Percentiles rank a stretch among this genome's conserved stretches.
These are phyloP conservation scores for Cyclocybe cylindracea DNA, from an alignment of 768 basidiomycete genomes.

Conservation along the genomic window DNA sequence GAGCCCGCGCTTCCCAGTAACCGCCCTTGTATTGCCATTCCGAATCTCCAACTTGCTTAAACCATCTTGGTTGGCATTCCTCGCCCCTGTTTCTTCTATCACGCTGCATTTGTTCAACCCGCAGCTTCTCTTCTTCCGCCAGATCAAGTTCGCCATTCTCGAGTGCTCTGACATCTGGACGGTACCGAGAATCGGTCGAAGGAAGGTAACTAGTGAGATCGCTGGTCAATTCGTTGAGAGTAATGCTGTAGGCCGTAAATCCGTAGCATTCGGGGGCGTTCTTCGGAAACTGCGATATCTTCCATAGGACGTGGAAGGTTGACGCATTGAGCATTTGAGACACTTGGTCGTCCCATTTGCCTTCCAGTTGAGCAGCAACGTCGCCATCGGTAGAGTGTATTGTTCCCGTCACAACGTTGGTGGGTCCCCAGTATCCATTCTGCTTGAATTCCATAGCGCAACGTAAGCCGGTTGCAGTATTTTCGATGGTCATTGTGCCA, in stretches of 20 bases:
- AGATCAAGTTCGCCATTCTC: slow-evolving; percentile 73
- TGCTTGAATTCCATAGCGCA: slow-evolving; percentile 87
- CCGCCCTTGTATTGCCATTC: slow-evolving; percentile 80
- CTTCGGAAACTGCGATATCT: slow-evolving; percentile 70
- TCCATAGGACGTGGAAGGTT: slow-evolving; percentile 78
- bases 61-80: slow-evolving; percentile 74
- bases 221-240: slow-evolving; percentile 76
- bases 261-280: slow-evolving; percentile 76
- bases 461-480: slow-evolving; percentile 50
- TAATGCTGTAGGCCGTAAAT: slow-evolving; percentile 78
- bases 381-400: slow-evolving; percentile 57
- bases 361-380: slow-evolving; percentile 67
- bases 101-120: slow-evolving; percentile 77
- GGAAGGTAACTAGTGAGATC: slow-evolving; percentile 67
- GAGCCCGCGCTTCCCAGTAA: slow-evolving; percentile 78
- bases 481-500: slow-evolving; percentile 77
- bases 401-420: slow-evolving; percentile 69
- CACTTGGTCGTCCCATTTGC: slow-evolving; percentile 87
- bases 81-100: slow-evolving; percentile 62
- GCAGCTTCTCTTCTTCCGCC: slow-evolving; percentile 73
- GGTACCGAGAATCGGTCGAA: slow-evolving; percentile 78
- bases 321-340: slow-evolving; percentile 67
- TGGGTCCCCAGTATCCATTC: slow-evolving; percentile 79
- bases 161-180: slow-evolving; percentile 81
- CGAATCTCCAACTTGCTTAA: slow-evolving; percentile 57